Conservation (phyloP, 257 asterid species). For the Primulina huaijiensis region DNA sequence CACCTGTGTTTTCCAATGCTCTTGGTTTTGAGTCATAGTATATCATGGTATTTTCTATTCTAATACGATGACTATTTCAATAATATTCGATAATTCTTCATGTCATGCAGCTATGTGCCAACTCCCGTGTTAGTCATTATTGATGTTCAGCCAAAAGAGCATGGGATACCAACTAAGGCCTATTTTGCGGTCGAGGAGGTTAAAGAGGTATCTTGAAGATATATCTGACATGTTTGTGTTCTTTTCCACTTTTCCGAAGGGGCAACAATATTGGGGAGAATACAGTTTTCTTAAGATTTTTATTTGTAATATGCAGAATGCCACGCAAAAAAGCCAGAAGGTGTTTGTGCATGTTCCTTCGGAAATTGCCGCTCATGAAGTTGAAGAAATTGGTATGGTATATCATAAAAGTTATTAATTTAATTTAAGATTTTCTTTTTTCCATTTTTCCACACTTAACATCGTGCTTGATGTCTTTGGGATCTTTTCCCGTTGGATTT, state of each 20-base stretch:
- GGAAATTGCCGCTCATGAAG: constrained; percentile 98
- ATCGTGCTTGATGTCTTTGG: constrained; percentile 1
- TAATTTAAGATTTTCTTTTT: constrained; percentile 4
- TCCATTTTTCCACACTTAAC: constrained; percentile 11
- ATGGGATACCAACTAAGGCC: constrained; percentile 93
- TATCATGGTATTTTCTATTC: neutral
- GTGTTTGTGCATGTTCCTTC: constrained; percentile 94
- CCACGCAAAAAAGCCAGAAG: constrained; percentile 96
- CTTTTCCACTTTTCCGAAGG: neutral
- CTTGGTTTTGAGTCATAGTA: constrained; percentile 2
- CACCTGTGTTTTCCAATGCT: neutral
- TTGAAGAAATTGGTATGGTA: constrained; percentile 88
- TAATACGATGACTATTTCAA: neutral
- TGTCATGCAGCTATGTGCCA: constrained; percentile 68
- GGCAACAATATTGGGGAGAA: neutral
- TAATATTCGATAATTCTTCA: constrained; percentile 9
- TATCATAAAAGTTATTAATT: constrained; percentile 3
- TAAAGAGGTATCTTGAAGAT: constrained; percentile 59
- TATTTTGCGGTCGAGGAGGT: constrained; percentile 97
- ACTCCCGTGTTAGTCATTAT: constrained; percentile 87
- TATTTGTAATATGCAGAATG: constrained; percentile 51
- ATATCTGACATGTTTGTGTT: neutral
- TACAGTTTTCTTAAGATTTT: neutral
- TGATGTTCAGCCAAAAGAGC: constrained; percentile 87
- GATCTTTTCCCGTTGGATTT: neutral